Percentiles rank a stretch among this genome's conserved stretches.
These are phyloP conservation scores for Linaria vulgaris DNA, from an alignment of 257 asterid species.

Conservation along the genomic window DNA sequence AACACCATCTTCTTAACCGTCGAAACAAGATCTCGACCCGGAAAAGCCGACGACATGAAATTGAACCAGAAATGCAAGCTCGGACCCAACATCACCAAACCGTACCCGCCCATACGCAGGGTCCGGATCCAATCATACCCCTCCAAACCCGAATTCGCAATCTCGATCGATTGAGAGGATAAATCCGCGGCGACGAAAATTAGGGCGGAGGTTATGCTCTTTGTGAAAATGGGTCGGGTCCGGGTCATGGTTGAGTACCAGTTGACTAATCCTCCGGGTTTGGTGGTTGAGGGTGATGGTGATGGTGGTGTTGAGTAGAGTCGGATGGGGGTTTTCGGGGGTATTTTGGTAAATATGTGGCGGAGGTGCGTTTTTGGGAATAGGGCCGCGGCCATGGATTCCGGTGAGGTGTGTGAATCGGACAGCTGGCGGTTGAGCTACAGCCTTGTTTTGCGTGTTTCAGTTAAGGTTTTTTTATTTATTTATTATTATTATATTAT, in stretches of 20 bases:
- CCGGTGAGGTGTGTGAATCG: too few species aligned
- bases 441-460: too few species aligned
- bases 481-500: too few species aligned
- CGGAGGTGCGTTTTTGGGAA: too few species aligned
- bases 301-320: background rate
- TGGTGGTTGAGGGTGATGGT: background rate
- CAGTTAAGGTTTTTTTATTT: too few species aligned
- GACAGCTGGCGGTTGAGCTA: too few species aligned
- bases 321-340: too few species aligned
- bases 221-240: slow-evolving; percentile 67
- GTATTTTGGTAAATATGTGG: too few species aligned
- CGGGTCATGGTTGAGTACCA: slow-evolving; percentile 75
- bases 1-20: slow-evolving; percentile 64
- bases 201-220: slow-evolving; percentile 62
- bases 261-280: slow-evolving; percentile 40
- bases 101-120: slow-evolving; percentile 56
- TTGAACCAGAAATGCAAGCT: slow-evolving; percentile 55
- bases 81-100: slow-evolving; percentile 45
- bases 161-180: slow-evolving; percentile 49
- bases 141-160: background rate
- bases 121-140: slow-evolving; percentile 42
- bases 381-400: too few species aligned
- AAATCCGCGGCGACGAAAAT: slow-evolving; percentile 80
- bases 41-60: slow-evolving; percentile 53
- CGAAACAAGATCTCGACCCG: slow-evolving; percentile 60